Conservation (phyloP, 2,329 filamentous ascomycete genomes). For the Ciborinia camelliae region DNA sequence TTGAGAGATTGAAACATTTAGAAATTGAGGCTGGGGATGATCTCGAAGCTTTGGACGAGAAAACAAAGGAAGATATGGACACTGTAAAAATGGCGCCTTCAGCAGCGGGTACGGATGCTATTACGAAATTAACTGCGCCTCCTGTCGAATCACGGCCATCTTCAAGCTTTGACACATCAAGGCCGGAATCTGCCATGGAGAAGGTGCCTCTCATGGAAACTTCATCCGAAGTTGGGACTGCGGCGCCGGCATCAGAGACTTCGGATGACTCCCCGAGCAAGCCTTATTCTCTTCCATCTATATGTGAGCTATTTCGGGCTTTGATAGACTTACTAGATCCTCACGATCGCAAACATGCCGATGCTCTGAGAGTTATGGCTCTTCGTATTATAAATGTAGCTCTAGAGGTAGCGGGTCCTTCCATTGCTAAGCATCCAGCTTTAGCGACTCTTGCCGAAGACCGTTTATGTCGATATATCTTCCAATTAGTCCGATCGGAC, state of each 20-base stretch:
- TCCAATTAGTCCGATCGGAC: slow-evolving; percentile 93
- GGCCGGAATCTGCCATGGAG: slow-evolving; percentile 29
- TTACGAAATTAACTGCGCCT: slow-evolving; percentile 50
- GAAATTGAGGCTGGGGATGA: slow-evolving; percentile 72
- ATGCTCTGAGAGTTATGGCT: slow-evolving; percentile 96
- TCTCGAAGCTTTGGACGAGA: slow-evolving; percentile 61
- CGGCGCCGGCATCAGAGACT: slow-evolving; percentile 32
- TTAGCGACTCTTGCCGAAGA: slow-evolving; percentile 87
- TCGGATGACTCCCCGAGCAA: slow-evolving; percentile 56
- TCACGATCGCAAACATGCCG: slow-evolving; percentile 86
- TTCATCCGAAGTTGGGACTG: slow-evolving; percentile 30
- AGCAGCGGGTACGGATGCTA: slow-evolving; percentile 60
- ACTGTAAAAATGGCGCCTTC: slow-evolving; percentile 81
- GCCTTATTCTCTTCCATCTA: slow-evolving; percentile 91
- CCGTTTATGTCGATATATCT: slow-evolving; percentile 87
- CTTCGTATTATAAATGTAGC: slow-evolving; percentile 95
- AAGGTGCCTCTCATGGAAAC: slow-evolving; percentile 14
- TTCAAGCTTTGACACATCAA: slow-evolving; percentile 43
- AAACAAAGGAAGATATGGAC: slow-evolving; percentile 65
- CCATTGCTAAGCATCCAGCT: slow-evolving; percentile 87
- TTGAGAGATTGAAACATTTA: slow-evolving; percentile 84
- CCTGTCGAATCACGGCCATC: slow-evolving; percentile 38
- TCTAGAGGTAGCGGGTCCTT: slow-evolving; percentile 90
- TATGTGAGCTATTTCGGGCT: slow-evolving; percentile 89
- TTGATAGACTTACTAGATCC: slow-evolving; percentile 92